Conservation (phyloP, 257 asterid species). For the Solanum arcanum region DNA sequence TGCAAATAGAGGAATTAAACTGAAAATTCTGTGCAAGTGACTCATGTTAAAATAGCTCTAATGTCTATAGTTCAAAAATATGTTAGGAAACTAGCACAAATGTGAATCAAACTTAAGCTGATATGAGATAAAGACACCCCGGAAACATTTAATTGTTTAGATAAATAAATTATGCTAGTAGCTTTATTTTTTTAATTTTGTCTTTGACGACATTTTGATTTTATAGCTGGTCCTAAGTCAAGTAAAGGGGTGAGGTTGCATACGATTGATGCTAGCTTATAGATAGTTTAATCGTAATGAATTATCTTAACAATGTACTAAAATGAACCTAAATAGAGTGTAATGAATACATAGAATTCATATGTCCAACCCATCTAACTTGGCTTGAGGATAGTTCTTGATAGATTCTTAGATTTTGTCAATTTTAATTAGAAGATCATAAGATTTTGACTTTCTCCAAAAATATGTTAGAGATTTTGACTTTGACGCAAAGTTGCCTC, state of each 20-base stretch:
- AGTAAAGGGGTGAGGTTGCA: background rate
- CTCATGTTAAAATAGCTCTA: background rate
- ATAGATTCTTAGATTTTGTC: background rate
- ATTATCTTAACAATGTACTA: background rate
- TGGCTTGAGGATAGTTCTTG: background rate
- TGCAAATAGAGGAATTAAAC: constrained; percentile 1
- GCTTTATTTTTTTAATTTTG: background rate
- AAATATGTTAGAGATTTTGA: background rate
- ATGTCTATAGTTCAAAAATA: background rate
- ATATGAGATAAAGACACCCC: background rate
- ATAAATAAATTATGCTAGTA: background rate
- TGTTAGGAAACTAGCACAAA: background rate
- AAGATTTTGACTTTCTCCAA: background rate
- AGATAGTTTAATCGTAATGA: background rate
- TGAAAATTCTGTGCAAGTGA: background rate
- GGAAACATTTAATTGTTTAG: background rate
- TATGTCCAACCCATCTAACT: background rate
- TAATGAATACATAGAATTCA: background rate
- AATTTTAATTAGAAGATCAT: background rate
- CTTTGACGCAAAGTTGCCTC: constrained; percentile 3
- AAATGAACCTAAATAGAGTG: background rate
- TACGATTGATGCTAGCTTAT: background rate
- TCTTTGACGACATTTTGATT: background rate
- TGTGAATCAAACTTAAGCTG: background rate
- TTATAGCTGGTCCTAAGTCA: background rate